Conservation (phyloP, 306 rosid species). For the Chamaecrista fasciculata region DNA sequence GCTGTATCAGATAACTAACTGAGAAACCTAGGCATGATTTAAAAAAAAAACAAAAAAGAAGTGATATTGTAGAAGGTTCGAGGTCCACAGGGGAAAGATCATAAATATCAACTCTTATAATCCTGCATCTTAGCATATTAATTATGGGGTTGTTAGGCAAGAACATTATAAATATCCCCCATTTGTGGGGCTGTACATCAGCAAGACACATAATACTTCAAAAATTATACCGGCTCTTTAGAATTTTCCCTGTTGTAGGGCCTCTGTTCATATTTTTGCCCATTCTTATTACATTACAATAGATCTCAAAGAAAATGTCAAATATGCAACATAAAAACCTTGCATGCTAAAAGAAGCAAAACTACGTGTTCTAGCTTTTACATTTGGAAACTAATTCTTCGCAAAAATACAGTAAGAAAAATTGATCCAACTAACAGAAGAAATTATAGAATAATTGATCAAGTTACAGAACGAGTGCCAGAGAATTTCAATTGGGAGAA, state of each 20-base stretch:
- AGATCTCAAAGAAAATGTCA: neutral
- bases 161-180: too few relatives aligned
- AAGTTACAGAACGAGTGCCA: neutral
- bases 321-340: neutral
- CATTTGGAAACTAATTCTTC: neutral
- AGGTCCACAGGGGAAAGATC: too few relatives aligned
- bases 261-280: neutral
- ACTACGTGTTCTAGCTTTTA: neutral
- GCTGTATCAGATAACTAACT: constrained; percentile 13
- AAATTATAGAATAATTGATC: neutral
- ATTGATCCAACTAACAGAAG: neutral
- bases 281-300: neutral
- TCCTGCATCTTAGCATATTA: too few relatives aligned
- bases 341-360: neutral
- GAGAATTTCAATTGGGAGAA: constrained; percentile 11
- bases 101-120: too few relatives aligned
- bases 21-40: constrained; percentile 18
- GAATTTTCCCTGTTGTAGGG: neutral
- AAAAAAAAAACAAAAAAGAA: neutral
- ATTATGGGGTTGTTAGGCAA: too few relatives aligned
- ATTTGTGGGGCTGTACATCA: too few relatives aligned
- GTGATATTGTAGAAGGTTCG: constrained; percentile 3
- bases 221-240: neutral
- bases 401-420: neutral
- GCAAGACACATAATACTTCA: neutral